These are phyloP conservation scores for Phaeosphaeria sp. DNA, from an alignment of 2,329 filamentous ascomycete species.

Conservation along the genomic window DNA sequence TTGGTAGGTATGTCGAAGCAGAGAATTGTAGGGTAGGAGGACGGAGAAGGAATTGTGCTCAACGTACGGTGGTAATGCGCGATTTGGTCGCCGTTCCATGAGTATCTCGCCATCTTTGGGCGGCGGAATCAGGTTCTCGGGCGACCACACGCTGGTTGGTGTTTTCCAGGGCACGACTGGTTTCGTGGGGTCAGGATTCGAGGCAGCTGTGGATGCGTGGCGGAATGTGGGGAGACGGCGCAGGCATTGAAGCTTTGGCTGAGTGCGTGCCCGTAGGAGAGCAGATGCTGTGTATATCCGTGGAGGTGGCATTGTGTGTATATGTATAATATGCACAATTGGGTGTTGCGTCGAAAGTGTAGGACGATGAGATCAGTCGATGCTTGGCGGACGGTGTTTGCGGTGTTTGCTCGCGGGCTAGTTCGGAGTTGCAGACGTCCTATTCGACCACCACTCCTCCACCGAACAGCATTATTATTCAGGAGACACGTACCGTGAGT, in stretches of 20 bases:
- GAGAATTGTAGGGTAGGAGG: background rate
- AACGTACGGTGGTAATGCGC: constrained; percentile 45
- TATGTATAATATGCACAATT: constrained; percentile 8
- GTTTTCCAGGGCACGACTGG: constrained; percentile 47
- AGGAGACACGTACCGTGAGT: background rate
- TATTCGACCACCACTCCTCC: background rate
- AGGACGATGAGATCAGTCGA: constrained; percentile 26
- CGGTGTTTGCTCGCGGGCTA: constrained; percentile 23
- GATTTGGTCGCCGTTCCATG: constrained; percentile 40
- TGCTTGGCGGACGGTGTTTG: constrained; percentile 27
- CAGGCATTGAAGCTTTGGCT: constrained; percentile 28
- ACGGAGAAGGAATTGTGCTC: background rate
- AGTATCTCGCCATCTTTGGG: constrained; percentile 46
- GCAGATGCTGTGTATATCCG: constrained; percentile 22
- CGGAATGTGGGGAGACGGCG: constrained; percentile 26
- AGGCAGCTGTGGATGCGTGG: constrained; percentile 28
- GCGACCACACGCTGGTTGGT: constrained; percentile 47
- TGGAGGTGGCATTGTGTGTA: constrained; percentile 35
- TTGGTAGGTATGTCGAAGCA: too few relatives aligned
- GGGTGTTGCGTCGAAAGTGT: constrained; percentile 4
- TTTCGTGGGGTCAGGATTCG: constrained; percentile 19
- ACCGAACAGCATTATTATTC: background rate
- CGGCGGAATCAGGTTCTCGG: constrained; percentile 44
- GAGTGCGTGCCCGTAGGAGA: constrained; percentile 31
- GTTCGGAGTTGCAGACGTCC: background rate